These are phyloP conservation scores for Trypanosoma platydactyli DNA, from an alignment of 208 protist species.

Conservation along the genomic window DNA sequence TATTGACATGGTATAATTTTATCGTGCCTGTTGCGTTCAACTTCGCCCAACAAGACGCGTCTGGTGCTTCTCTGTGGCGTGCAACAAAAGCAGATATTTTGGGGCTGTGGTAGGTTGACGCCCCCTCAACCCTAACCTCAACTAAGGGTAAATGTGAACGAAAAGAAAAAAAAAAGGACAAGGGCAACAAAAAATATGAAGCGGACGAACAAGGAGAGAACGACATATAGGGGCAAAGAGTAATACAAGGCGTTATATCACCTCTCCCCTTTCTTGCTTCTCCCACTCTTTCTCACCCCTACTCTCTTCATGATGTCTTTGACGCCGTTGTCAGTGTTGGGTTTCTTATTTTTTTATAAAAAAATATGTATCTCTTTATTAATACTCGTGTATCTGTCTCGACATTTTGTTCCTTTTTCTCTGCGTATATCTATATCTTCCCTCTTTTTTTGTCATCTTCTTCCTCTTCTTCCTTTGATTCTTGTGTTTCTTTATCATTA, in stretches of 20 bases:
- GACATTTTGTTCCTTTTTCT: neutral
- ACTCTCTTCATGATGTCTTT: no score
- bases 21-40: neutral
- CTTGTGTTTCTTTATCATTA: neutral
- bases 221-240: neutral
- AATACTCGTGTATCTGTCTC: no score
- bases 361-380: no score
- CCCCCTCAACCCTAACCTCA: no score
- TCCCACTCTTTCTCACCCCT: no score
- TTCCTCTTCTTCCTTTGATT: neutral
- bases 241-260: neutral
- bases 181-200: neutral
- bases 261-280: no score
- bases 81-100: no score
- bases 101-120: no score
- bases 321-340: no score
- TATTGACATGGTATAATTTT: neutral
- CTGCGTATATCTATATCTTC: neutral
- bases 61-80: no score
- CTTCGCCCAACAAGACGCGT: no score
- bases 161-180: slow-evolving; percentile 6
- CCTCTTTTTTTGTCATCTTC: slow-evolving; percentile 1
- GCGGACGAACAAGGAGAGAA: neutral
- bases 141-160: neutral
- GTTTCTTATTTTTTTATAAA: no score